A percentile compares a stretch with the other conserved stretches of the same genome.
phyloP scores from a whole-genome alignment of 2,329 filamentous ascomycete species.

The Aspergillus neoniger region DNA sequence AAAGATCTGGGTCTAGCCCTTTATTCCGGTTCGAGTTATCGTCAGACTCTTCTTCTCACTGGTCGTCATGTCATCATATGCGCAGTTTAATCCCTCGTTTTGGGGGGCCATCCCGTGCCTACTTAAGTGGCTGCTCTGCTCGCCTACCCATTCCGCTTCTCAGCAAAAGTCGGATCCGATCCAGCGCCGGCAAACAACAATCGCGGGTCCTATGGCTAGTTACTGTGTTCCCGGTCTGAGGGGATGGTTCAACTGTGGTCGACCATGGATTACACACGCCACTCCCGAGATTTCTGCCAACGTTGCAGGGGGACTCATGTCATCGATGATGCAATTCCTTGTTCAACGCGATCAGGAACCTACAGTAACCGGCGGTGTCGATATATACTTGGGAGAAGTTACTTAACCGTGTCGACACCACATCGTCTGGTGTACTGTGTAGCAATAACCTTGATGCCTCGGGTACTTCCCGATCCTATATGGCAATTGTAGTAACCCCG shows the following conservation, averaged over 20 bases:
- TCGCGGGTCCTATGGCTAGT: neutral
- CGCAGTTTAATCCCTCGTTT: neutral
- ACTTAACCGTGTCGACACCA: too few relatives aligned
- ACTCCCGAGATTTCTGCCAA: constrained; percentile 3
- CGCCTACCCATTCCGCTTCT: neutral
- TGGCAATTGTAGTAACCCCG: neutral
- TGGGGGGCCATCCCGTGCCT: neutral
- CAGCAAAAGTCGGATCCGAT: neutral
- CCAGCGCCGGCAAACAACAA: neutral
- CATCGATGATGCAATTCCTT: constrained; percentile 9
- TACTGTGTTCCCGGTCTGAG: neutral
- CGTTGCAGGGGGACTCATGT: neutral
- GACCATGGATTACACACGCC: constrained; percentile 6
- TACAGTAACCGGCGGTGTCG: neutral
- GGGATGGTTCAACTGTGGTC: neutral
- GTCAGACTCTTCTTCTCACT: neutral
- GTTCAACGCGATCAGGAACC: neutral
- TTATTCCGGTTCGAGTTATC: neutral
- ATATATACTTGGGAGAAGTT: neutral
- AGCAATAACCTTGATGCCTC: neutral
- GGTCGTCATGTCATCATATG: neutral
- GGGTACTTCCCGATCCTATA: neutral
- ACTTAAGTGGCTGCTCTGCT: neutral
- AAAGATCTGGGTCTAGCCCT: neutral
- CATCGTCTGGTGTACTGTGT: neutral